phyloP scores from a whole-genome alignment of 2,329 filamentous ascomycete species.

The Aureobasidium sp. region DNA sequence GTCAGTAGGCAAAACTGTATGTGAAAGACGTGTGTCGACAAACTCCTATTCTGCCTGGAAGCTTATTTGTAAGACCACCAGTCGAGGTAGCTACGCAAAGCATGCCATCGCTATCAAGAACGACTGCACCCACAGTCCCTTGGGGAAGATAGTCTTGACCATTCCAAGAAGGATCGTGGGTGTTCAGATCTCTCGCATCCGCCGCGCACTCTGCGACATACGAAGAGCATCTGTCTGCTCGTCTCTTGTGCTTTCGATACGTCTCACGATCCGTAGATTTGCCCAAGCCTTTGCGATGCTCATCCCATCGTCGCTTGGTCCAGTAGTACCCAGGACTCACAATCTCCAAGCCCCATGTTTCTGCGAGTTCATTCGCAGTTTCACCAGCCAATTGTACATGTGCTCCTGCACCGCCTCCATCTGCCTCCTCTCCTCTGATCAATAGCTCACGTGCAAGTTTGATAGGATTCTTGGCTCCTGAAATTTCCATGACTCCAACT shows the following conservation, averaged over 20 bases:
- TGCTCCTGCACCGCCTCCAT: constrained; percentile 52
- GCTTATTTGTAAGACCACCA: constrained; percentile 81
- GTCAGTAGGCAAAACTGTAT: not conserved
- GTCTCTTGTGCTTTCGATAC: constrained; percentile 35
- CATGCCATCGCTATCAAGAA: constrained; percentile 65
- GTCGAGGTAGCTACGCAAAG: constrained; percentile 59
- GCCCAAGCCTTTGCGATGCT: constrained; percentile 57
- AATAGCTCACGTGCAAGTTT: constrained; percentile 63
- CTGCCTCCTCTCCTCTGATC: constrained; percentile 53
- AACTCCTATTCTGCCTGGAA: constrained; percentile 66
- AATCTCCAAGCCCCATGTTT: constrained; percentile 59
- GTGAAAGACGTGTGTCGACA: not conserved
- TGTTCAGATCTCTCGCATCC: constrained; percentile 4
- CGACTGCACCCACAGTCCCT: constrained; percentile 77
- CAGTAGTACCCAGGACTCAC: constrained; percentile 68
- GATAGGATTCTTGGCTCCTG: constrained; percentile 71
- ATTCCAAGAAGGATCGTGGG: constrained; percentile 43
- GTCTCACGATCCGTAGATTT: constrained; percentile 26
- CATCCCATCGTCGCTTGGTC: constrained; percentile 69
- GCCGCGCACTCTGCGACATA: not conserved
- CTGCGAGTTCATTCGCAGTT: constrained; percentile 61
- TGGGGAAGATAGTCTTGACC: constrained; percentile 63
- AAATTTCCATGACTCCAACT: constrained; percentile 66
- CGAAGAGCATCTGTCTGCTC: constrained; percentile 20
- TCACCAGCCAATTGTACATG: constrained; percentile 62